Evolutionary conservation across 2,329 filamentous ascomycete species (phyloP), one percentile per base, ranked within the genome.

Genomic region (Xylaria multiplex): DNA sequence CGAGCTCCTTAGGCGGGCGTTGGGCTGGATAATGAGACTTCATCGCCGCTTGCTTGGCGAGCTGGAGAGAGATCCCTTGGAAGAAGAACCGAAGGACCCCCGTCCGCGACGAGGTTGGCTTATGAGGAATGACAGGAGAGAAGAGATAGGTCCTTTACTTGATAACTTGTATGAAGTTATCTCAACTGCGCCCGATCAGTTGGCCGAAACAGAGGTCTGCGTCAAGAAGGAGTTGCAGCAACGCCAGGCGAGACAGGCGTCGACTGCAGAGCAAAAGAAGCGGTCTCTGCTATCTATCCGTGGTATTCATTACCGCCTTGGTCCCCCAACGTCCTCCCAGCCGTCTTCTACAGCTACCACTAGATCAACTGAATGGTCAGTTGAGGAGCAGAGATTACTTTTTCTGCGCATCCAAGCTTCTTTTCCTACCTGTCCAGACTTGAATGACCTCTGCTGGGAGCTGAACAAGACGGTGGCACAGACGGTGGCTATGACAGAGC

Each of bases 381-480:
- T 55, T 14, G 75, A 75, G 58, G 74, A 75, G 60, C 69, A 71
- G 53, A 65, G 27, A 13, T 65, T 67, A 24, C 71, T 77, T 24
- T 73, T 74, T 46, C 65, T 65, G 54, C 65, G 70, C 30, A 70
- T 77, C 46, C 72, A 75, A 56, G 58, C 67, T 6, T 70, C 74
- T 6, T 76, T 70, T 49, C 75, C 75, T 8, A 9, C 62, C 16
- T 55, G 74, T 9, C 69, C 70, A 4, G 64, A 75, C 45, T 22
- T 77, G 7, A 55, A 68, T 16, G 53, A 57, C 22, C 43, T 74
- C 40, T 59, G 66, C 3, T 70, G 65, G 65, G 69, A 72, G 30
- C 40, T 75, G 19, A 64, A 72, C 66, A 71, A 71, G 62, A 67
- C 70, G 22, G 50, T 71, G 14, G 59, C 69, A 22, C 74, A 76